Evolutionary conservation across 352 stramenopile species (phyloP), one percentile per base, ranked within the genome.

Genomic region (Lagenidium giganteum): DNA sequence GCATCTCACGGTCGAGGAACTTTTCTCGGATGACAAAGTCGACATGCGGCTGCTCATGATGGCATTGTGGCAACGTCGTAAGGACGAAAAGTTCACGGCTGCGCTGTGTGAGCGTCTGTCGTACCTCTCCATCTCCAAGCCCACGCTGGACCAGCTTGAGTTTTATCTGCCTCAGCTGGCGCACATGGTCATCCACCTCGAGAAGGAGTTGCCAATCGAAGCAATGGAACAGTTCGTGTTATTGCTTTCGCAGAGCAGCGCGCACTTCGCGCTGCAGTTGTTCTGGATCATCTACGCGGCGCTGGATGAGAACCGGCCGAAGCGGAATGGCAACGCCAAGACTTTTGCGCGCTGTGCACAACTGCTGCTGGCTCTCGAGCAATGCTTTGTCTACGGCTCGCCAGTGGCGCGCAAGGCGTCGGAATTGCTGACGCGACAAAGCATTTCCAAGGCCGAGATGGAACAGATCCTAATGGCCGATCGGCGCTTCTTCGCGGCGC

Each of bases 251-350:
- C 61, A 79, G 36, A 81, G 65, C 46, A 86, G 73, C 29, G 62
- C 72, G 20, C 70, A 86, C 44, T 79, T 86, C 22, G 73, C 73
- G 8, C 42, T 83, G 18, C 68, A 83, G 42, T 74, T 83, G 39
- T 83, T 86, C 54, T 86, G 73, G 73, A 76, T 80, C 32, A 70
- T 86, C 32, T 86, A 83, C 40, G 70, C 67, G 0, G 55, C 73
- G 14, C 23, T 86, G 32, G 73, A 86, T 32, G 73, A 86, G 42
- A 75, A 86, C 31, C 68, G 73, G 0, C 73, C 73, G n/a, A 83
- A 86, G 36, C 56, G 66, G 9, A 35, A 51, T 2, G 70, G 67
- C 4, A 81, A 74, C 41, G n/a, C n/a, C n/a, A n/a, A n/a, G n/a
- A n/a, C n/a, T n/a, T n/a, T n/a, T n/a, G 64, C 64, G 3, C 63